A percentile compares a stretch with the other conserved stretches of the same genome.
Evolutionary conservation across 108 stramenopile genomes (phyloP).

Genomic region (Skeletonema tropicum): DNA sequence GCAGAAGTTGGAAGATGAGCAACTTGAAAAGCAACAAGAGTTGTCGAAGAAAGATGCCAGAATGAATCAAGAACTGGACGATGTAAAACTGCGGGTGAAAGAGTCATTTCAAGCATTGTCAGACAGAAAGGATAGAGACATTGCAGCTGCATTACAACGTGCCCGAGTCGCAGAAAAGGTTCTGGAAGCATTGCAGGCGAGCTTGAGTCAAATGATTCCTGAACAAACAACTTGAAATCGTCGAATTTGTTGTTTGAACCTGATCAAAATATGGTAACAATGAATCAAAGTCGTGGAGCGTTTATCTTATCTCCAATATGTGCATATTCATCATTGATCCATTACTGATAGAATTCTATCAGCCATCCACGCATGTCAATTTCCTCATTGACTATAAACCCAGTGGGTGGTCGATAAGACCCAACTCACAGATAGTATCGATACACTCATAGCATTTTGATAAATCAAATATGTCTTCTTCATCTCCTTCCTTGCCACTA

Average conservation of each 20-base stretch:
- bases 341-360: too few species aligned
- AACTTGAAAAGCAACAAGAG: constrained; percentile 13
- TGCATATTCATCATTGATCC: neutral
- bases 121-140: constrained; percentile 27
- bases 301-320: neutral
- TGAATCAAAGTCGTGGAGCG: neutral
- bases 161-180: constrained; percentile 27
- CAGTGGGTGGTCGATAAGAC: neutral
- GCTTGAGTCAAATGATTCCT: constrained; percentile 15
- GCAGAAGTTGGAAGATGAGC: constrained; percentile 13
- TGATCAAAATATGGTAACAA: neutral
- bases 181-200: constrained; percentile 14
- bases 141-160: constrained; percentile 19
- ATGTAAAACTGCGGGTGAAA: constrained; percentile 25
- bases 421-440: neutral
- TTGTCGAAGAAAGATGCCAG: constrained; percentile 14
- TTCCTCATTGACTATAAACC: neutral
- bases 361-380: neutral
- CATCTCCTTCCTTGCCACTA: neutral
- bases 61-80: constrained; percentile 38
- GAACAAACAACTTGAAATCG: constrained; percentile 13
- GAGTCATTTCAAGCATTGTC: constrained; percentile 16
- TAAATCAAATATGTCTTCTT: neutral
- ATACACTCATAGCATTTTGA: constrained; percentile 4
- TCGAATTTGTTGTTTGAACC: neutral